These are phyloP conservation scores for Trichoderma pleuroti DNA, from an alignment of 2,329 filamentous ascomycete genomes.

Conservation along the genomic window DNA sequence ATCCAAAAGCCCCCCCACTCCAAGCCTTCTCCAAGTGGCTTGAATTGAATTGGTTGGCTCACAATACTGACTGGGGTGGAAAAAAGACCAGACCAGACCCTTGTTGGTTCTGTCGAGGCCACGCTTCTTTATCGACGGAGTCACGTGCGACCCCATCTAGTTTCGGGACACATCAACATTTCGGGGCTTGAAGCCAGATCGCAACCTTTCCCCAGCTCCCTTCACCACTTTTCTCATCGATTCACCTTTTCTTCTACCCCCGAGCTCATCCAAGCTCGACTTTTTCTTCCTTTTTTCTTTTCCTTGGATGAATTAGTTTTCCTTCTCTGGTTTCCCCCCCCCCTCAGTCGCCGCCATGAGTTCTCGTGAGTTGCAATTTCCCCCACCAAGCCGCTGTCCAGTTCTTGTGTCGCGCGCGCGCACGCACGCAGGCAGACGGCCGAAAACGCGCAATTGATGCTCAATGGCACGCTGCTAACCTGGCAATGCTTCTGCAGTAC, in stretches of 20 bases:
- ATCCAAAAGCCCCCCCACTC: conserved; percentile 10
- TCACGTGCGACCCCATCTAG: conserved; percentile 35
- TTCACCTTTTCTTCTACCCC: conserved; percentile 29
- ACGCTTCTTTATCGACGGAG: conserved; percentile 20
- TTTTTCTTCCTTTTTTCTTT: conserved; percentile 33
- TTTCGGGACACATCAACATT: conserved; percentile 44
- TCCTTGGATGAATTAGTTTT: conserved; percentile 41
- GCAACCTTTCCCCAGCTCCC: conserved; percentile 37
- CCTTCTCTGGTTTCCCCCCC: conserved; percentile 34
- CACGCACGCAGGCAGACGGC: conserved; percentile 1
- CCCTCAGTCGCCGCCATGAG: conserved; percentile 47
- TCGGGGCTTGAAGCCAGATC: conserved; percentile 45
- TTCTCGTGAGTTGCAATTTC: conserved; percentile 46
- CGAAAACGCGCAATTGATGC: conserved; percentile 28
- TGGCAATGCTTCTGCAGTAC: conserved; percentile 57
- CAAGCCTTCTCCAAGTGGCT: conserved; percentile 10
- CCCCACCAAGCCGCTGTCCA: conserved; percentile 19
- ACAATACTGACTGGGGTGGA: background rate
- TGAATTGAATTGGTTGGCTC: conserved; percentile 16
- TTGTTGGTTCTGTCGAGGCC: conserved; percentile 7
- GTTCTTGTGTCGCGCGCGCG: conserved; percentile 23
- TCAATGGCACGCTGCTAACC: conserved; percentile 29
- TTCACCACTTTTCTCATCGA: conserved; percentile 26
- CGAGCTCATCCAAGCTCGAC: conserved; percentile 39
- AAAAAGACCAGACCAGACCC: background rate